Evolutionary conservation across 345 rosid species (phyloP).

Genomic region (Excoecaria agallocha): DNA sequence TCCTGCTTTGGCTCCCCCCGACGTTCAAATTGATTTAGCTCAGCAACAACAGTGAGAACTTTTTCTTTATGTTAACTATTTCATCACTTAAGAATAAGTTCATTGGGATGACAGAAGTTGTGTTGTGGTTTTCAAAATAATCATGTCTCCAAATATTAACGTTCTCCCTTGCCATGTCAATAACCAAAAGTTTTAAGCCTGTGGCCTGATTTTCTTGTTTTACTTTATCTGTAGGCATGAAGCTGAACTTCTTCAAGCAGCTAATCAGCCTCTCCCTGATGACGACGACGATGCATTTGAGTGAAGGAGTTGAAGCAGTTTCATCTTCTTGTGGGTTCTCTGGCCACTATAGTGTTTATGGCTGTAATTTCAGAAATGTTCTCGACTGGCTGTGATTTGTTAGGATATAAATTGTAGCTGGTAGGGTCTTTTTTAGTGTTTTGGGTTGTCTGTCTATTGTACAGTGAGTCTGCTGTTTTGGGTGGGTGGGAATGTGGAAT

Average conservation of each 20-base stretch:
- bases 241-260: conserved; percentile 71
- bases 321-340: background rate
- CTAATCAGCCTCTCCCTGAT: conserved; percentile 79
- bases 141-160: background rate
- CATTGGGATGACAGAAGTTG: background rate
- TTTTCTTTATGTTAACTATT: background rate
- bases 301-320: conserved; percentile 15
- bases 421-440: background rate
- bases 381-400: background rate
- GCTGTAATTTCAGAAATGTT: background rate
- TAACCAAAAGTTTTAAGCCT: background rate
- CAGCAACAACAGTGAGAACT: conserved; percentile 77
- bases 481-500: background rate
- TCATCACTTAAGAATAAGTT: background rate
- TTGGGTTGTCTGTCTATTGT: background rate
- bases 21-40: conserved; percentile 72
- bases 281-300: conserved; percentile 68
- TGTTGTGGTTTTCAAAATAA: background rate
- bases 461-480: too few species aligned
- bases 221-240: conserved; percentile 49
- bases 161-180: too few species aligned
- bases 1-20: conserved; percentile 88
- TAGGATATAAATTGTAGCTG: background rate
- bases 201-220: too few species aligned
- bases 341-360: background rate